phyloP scores from a whole-genome alignment of 2,329 filamentous ascomycete species.

The Lecanoromycetidae sp. region DNA sequence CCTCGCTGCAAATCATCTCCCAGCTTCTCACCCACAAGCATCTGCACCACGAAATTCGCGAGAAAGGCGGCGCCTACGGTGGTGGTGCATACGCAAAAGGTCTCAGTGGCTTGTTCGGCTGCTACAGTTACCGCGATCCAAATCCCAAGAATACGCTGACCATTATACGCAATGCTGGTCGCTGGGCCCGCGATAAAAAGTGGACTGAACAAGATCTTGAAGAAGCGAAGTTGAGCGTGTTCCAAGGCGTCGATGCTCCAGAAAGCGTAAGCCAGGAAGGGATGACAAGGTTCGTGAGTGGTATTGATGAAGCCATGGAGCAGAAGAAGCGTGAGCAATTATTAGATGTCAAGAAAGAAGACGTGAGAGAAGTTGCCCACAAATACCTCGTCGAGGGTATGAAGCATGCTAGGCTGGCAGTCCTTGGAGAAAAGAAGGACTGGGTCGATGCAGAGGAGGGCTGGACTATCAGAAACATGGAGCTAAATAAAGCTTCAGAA shows the following conservation, averaged over 20 bases:
- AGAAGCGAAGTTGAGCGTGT: slow-evolving; percentile 90
- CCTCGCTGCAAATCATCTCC: slow-evolving; percentile 74
- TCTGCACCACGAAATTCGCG: slow-evolving; percentile 90
- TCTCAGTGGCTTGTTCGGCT: slow-evolving; percentile 76
- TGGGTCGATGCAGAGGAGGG: slow-evolving; percentile 52
- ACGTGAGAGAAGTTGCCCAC: slow-evolving; percentile 71
- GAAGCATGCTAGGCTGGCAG: slow-evolving; percentile 50
- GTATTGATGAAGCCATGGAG: slow-evolving; percentile 78
- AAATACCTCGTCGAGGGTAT: slow-evolving; percentile 62
- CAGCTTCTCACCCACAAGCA: slow-evolving; percentile 94
- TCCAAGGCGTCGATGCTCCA: slow-evolving; percentile 84
- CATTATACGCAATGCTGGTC: slow-evolving; percentile 71
- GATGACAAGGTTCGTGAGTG: slow-evolving; percentile 71
- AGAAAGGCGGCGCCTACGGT: slow-evolving; percentile 94
- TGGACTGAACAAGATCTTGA: slow-evolving; percentile 82
- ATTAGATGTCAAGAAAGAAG: slow-evolving; percentile 69
- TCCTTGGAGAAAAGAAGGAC: slow-evolving; percentile 72
- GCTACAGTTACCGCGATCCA: slow-evolving; percentile 94
- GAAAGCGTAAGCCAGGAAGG: slow-evolving; percentile 78
- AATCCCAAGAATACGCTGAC: slow-evolving; percentile 80
- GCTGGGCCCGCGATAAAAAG: slow-evolving; percentile 66
- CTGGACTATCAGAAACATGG: slow-evolving; percentile 45
- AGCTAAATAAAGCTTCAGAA: slow-evolving; percentile 10
- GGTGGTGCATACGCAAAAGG: slow-evolving; percentile 74
- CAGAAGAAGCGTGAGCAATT: slow-evolving; percentile 72